Percentiles rank a stretch among this genome's conserved stretches.
phyloP scores from a whole-genome alignment of 1,284 basidiomycete genomes.

The Blastosporella zonata region DNA sequence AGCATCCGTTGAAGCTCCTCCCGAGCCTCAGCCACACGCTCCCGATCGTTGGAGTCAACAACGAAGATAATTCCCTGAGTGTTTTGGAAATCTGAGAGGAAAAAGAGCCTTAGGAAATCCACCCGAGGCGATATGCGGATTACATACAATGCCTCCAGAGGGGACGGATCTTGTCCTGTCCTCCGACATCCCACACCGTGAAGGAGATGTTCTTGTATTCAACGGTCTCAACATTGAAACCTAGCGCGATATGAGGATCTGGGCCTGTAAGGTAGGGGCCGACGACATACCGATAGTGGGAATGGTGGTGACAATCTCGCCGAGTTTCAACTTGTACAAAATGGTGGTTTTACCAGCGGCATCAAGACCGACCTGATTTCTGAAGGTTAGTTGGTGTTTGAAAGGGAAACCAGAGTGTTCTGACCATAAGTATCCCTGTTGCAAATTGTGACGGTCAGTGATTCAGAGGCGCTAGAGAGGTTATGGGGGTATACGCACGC shows the following conservation, averaged over 20 bases:
- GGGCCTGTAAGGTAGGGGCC: slow-evolving; percentile 8
- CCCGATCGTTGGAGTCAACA: slow-evolving; percentile 99
- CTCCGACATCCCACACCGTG: slow-evolving; percentile 99
- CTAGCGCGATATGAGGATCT: slow-evolving; percentile 42
- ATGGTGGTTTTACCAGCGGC: slow-evolving; percentile 99
- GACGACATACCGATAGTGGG: slow-evolving; percentile 89
- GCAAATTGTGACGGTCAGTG: slow-evolving; percentile 36
- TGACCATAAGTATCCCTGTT: slow-evolving; percentile 74
- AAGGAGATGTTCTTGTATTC: slow-evolving; percentile 99
- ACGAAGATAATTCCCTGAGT: slow-evolving; percentile 99
- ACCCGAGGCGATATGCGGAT: slow-evolving; percentile 7
- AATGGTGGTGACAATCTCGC: slow-evolving; percentile 99
- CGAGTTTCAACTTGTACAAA: slow-evolving; percentile 97
- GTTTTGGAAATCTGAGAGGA: slow-evolving; percentile 93
- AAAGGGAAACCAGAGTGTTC: slow-evolving; percentile 15
- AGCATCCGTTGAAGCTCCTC: slow-evolving; percentile 99
- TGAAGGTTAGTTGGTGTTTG: slow-evolving; percentile 13
- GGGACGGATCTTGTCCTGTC: slow-evolving; percentile 98
- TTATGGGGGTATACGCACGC: slow-evolving; percentile 64
- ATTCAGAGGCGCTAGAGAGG: slow-evolving; percentile 35
- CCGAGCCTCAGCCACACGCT: slow-evolving; percentile 98
- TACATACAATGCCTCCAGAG: slow-evolving; percentile 97
- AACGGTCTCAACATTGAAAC: slow-evolving; percentile 99
- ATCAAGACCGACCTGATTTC: slow-evolving; percentile 83
- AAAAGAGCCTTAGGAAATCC: slow-evolving; percentile 16